phyloP scores from a whole-genome alignment of 2,329 filamentous ascomycete species.

The Pyrenochaeta sp. region DNA sequence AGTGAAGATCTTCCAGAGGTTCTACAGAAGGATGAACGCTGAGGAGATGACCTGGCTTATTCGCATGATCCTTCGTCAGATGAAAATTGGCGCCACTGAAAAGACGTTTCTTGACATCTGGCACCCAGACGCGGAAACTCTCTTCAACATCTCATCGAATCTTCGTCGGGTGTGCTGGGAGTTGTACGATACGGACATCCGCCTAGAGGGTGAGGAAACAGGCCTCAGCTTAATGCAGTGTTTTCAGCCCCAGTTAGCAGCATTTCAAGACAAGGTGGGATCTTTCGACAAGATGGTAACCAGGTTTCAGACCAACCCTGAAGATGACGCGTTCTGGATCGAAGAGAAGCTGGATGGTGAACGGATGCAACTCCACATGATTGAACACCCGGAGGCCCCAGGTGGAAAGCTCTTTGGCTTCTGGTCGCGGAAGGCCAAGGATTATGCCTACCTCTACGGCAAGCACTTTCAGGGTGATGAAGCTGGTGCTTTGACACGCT shows the following conservation, averaged over 20 bases:
- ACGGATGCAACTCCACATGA: constrained; percentile 95
- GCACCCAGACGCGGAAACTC: constrained; percentile 62
- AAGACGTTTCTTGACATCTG: constrained; percentile 80
- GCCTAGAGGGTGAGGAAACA: constrained; percentile 77
- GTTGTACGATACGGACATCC: constrained; percentile 74
- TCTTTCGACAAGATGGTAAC: constrained; percentile 82
- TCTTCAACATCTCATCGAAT: constrained; percentile 90
- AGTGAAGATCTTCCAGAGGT: constrained; percentile 78
- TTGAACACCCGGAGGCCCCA: constrained; percentile 69
- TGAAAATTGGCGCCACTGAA: constrained; percentile 81
- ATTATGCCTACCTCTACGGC: constrained; percentile 95
- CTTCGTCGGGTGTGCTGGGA: constrained; percentile 95
- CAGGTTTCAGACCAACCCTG: constrained; percentile 70
- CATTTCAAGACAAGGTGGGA: constrained; percentile 78
- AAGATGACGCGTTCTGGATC: constrained; percentile 88
- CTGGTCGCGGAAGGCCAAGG: constrained; percentile 95
- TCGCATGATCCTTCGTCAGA: constrained; percentile 85
- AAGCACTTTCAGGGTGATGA: constrained; percentile 73
- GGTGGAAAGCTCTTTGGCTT: constrained; percentile 82
- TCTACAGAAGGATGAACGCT: constrained; percentile 91
- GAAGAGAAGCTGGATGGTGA: constrained; percentile 98
- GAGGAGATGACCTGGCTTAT: constrained; percentile 95
- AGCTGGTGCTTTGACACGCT: constrained; percentile 79
- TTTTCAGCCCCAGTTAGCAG: constrained; percentile 94
- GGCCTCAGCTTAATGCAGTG: constrained; percentile 88